These are phyloP conservation scores for Mortierella sp. DNA, from an alignment of 371 early-diverging fungal genomes.

Conservation along the genomic window DNA sequence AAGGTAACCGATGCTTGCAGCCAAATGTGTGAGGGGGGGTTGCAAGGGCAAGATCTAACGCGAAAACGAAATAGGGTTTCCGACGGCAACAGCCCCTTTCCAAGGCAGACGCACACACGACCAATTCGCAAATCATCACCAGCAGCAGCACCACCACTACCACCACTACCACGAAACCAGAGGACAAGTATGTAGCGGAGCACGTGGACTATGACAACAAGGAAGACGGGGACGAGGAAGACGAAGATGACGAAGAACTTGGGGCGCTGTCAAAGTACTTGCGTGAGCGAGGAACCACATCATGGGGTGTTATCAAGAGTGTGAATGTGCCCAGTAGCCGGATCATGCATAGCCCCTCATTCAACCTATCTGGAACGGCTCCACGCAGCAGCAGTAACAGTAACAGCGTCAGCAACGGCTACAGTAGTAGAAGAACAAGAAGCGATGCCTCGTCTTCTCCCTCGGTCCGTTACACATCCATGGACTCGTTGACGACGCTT, in stretches of 20 bases:
- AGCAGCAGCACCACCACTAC: no score
- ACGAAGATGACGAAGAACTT: constrained; percentile 16
- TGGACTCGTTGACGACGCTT: not conserved
- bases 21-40: no score
- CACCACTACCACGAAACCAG: not conserved
- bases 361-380: no score
- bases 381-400: no score
- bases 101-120: constrained; percentile 28
- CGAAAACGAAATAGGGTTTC: constrained; percentile 15
- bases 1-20: no score
- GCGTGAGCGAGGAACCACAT: constrained; percentile 26
- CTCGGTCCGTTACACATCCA: not conserved
- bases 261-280: constrained; percentile 16
- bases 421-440: not conserved
- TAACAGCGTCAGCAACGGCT: not conserved
- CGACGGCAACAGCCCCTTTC: constrained; percentile 37
- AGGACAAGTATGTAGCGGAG: no score
- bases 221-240: not conserved
- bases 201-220: no score
- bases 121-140: no score
- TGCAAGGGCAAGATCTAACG: not conserved
- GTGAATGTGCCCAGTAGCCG: not conserved
- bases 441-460: no score
- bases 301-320: constrained; percentile 40
- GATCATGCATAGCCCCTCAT: no score